phyloP scores from a whole-genome alignment of 805 yeast genomes.

The Jamesozyma piceae region DNA sequence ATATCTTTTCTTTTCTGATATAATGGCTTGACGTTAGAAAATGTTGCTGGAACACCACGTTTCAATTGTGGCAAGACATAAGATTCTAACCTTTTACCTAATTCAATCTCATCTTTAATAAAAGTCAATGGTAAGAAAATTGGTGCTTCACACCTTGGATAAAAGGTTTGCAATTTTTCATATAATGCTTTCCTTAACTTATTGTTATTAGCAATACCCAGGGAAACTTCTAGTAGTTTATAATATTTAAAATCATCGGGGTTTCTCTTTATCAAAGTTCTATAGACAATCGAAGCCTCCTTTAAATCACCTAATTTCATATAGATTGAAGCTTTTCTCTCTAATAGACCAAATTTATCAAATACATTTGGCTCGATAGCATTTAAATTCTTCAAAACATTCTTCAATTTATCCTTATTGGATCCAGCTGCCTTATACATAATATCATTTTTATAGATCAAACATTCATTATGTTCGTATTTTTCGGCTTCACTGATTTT shows the following conservation, averaged over 20 bases:
- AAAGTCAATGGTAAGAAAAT: constrained; percentile 69
- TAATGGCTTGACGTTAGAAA: constrained; percentile 74
- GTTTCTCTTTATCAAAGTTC: constrained; percentile 69
- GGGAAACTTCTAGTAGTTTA: constrained; percentile 51
- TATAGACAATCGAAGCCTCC: constrained; percentile 61
- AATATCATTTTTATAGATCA: constrained; percentile 60
- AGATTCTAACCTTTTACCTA: constrained; percentile 35
- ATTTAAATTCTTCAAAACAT: constrained; percentile 53
- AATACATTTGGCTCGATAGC: constrained; percentile 43
- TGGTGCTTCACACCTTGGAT: constrained; percentile 80
- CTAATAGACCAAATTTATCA: constrained; percentile 55
- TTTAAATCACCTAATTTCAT: constrained; percentile 44
- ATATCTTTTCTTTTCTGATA: constrained; percentile 40
- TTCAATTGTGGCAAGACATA: constrained; percentile 57
- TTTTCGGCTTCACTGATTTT: constrained; percentile 57
- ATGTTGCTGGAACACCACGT: constrained; percentile 85
- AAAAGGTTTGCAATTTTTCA: constrained; percentile 52
- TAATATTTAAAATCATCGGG: constrained; percentile 73
- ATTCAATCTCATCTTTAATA: constrained; percentile 42
- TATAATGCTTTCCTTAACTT: constrained; percentile 52
- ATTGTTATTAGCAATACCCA: constrained; percentile 40
- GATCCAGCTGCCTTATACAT: constrained; percentile 52
- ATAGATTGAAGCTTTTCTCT: constrained; percentile 57
- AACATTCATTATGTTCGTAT: constrained; percentile 74
- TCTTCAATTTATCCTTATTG: constrained; percentile 33